phyloP scores from a whole-genome alignment of 257 asterid species.

The Eucommia ulmoides region DNA sequence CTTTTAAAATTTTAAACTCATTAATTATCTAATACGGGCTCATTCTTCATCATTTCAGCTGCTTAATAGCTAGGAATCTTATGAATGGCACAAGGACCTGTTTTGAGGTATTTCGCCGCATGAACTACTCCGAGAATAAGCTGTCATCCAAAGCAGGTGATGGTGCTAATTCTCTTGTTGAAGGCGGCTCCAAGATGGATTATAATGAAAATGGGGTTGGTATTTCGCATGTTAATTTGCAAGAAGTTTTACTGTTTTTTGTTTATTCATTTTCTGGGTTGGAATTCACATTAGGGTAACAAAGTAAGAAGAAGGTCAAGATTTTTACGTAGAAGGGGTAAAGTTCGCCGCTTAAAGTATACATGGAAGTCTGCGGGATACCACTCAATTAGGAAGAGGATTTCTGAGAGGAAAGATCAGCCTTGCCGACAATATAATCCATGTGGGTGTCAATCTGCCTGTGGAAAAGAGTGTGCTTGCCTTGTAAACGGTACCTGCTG shows the following conservation, averaged over 20 bases:
- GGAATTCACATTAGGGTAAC: conserved; percentile 42
- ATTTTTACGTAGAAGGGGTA: conserved; percentile 83
- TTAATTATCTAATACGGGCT: not conserved
- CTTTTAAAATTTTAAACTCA: not conserved
- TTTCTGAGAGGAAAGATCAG: conserved; percentile 83
- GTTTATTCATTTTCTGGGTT: not conserved
- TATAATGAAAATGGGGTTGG: conserved; percentile 55
- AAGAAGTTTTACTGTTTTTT: not conserved
- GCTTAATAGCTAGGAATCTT: conserved; percentile 87
- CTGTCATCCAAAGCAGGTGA: conserved; percentile 34
- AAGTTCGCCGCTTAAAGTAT: conserved; percentile 85
- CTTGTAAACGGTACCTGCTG: conserved; percentile 79
- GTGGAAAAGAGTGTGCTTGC: conserved; percentile 92
- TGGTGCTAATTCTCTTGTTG: conserved; percentile 31
- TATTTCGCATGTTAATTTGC: conserved; percentile 8
- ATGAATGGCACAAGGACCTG: conserved; percentile 81
- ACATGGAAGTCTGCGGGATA: conserved; percentile 93
- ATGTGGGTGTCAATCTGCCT: conserved; percentile 80
- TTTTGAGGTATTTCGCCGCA: conserved; percentile 59
- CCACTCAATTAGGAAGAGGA: conserved; percentile 75
- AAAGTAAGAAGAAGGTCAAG: conserved; percentile 67
- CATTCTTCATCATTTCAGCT: conserved; percentile 49
- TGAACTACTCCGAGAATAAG: conserved; percentile 62
- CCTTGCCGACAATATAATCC: conserved; percentile 93
- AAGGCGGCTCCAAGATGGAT: conserved; percentile 42